Evolutionary conservation across 129 eudicot genomes (phyloP), one percentile per base, ranked within the genome.

Genomic region (Pittosporum tobira): DNA sequence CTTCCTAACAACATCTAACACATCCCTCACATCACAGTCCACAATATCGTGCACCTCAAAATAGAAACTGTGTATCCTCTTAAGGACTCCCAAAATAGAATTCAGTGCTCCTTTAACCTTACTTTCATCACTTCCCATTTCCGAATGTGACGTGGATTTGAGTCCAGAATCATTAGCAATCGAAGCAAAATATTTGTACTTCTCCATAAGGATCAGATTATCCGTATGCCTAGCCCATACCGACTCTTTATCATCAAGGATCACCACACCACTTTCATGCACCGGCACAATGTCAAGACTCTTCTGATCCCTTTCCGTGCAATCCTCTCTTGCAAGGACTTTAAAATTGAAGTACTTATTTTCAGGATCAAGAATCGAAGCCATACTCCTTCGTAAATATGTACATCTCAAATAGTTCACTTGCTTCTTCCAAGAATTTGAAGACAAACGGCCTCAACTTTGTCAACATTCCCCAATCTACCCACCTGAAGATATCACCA

Each of bases 321-420:
- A 72, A 59, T 80, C 82, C 30, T 51, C 79, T 40, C 59, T 65
- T 5, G 79, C 63, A 26, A 80, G 72, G 4, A 81, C 66, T 66
- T 65, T 70, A 0, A 75, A 73, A 53, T 59, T 43, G 30, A 81
- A 81, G 62, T 81, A 76, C 1, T 61, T 31, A 22, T 47, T 40
- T 6, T 55, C 64, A 14, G 83, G 83, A 24, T 81, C 88, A 25
- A 81, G 77, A 19, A 81, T 29, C 5, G 49, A 20, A 16, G 72
- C 78, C 75, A 80, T 69, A 71, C 14, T 77, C 87, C 79, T 68
- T 80, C 0, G 87, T 80, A 63, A 76, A 80, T 15, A 76, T 76
- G 42, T 69, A 72, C 82, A 80, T 60, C 60, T 80, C 87, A 58
- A 80, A 31, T 3, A 31, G 37, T 31, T 31, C 7, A 7, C 37